Evolutionary conservation across 2,329 filamentous ascomycete genomes (phyloP).

Genomic region (Rugonectria rugulosa): DNA sequence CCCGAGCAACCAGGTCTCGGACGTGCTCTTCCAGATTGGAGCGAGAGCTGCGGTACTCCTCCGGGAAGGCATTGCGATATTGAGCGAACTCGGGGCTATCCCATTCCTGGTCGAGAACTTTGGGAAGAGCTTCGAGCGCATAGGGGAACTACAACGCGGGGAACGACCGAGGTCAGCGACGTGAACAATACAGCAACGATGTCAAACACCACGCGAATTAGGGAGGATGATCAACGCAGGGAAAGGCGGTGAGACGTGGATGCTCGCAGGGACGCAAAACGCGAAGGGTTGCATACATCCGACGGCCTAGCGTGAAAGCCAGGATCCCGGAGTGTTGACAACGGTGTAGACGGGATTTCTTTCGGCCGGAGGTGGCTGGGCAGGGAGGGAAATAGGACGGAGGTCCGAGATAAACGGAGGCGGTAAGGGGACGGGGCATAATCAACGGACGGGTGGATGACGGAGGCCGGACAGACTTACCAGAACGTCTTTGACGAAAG

Average conservation of each 20-base stretch:
- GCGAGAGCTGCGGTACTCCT: constrained; percentile 65
- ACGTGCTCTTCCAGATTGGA: constrained; percentile 71
- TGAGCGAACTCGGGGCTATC: constrained; percentile 67
- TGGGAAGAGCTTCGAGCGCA: constrained; percentile 71
- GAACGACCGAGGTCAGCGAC: constrained; percentile 25
- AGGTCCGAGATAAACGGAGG: constrained; percentile 31
- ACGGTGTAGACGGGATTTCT: constrained; percentile 26
- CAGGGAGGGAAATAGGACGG: constrained; percentile 30
- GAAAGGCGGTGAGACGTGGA: constrained; percentile 37
- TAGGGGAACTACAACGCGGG: constrained; percentile 72
- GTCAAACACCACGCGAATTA: no score
- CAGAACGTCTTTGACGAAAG: constrained; percentile 83
- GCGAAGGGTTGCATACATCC: constrained; percentile 29
- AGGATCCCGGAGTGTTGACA: constrained; percentile 18
- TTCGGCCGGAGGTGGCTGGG: constrained; percentile 34
- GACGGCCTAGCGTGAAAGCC: constrained; percentile 20
- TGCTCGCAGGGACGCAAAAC: constrained; percentile 16
- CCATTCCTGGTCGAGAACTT: constrained; percentile 72
- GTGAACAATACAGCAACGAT: constrained; percentile 23
- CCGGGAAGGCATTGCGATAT: constrained; percentile 76
- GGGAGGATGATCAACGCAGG: constrained; percentile 16
- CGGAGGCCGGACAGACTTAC: constrained; percentile 60
- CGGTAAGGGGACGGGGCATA: constrained; percentile 21
- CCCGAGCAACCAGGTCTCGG: constrained; percentile 71
- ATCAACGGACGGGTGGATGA: constrained; percentile 20